Conservation (phyloP, 768 basidiomycete species). For the Russula earlei region DNA sequence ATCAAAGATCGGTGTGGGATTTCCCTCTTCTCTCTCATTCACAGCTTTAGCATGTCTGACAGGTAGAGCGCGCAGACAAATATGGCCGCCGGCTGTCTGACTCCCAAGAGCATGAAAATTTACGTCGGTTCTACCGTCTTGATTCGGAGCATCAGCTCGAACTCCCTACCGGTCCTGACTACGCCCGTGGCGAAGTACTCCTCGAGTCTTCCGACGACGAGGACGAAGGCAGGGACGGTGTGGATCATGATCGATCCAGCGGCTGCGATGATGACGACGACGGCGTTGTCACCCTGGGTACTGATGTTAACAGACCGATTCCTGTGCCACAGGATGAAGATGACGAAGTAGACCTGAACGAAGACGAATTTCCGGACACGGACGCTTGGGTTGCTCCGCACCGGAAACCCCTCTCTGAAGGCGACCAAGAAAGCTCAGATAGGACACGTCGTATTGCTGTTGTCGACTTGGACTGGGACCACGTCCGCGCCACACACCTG, state of each 20-base stretch:
- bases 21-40: slow-evolving; percentile 10
- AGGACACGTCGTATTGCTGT: slow-evolving; percentile 69
- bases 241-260: slow-evolving; percentile 25
- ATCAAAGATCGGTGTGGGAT: slow-evolving; percentile 25
- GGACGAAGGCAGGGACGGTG: slow-evolving; percentile 31
- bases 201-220: slow-evolving; percentile 84
- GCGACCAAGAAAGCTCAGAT: slow-evolving; percentile 31
- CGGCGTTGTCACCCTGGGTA: slow-evolving; percentile 43
- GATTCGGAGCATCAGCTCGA: slow-evolving; percentile 37
- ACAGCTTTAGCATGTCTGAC: background rate
- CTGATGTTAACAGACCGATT: slow-evolving; percentile 35
- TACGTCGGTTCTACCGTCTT: slow-evolving; percentile 75
- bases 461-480: slow-evolving; percentile 98
- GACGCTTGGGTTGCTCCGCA: slow-evolving; percentile 68
- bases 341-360: slow-evolving; percentile 70
- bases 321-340: slow-evolving; percentile 34
- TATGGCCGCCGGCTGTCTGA: slow-evolving; percentile 68
- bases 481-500: slow-evolving; percentile 80
- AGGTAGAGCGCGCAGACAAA: slow-evolving; percentile 62
- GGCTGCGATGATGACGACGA: slow-evolving; percentile 40
- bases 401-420: slow-evolving; percentile 30
- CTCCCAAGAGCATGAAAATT: slow-evolving; percentile 63
- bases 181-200: slow-evolving; percentile 81
- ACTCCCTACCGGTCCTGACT: slow-evolving; percentile 46
- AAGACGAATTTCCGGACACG: slow-evolving; percentile 57